A percentile compares a stretch with the other conserved stretches of the same genome.
These are phyloP conservation scores for Quercus glauca DNA, from an alignment of 306 rosid genomes.

Conservation along the genomic window DNA sequence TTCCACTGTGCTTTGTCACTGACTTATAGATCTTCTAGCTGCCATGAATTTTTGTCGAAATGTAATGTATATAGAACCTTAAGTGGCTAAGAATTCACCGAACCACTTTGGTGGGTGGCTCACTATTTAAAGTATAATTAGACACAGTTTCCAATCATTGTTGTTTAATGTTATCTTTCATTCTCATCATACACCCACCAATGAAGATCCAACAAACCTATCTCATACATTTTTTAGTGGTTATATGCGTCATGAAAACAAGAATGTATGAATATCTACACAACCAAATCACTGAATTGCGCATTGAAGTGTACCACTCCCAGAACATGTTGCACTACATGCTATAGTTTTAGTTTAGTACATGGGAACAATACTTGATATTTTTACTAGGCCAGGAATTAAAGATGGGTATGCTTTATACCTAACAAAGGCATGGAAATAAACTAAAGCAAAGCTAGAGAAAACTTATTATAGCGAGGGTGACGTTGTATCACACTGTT, in stretches of 20 bases:
- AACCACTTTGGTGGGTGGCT: not conserved
- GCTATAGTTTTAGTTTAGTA: not conserved
- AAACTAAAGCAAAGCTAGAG: not conserved
- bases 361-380: not conserved
- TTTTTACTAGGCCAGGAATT: not conserved
- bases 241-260: not conserved
- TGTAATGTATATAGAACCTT: not conserved
- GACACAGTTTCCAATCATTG: constrained; percentile 29
- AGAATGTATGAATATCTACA: not conserved
- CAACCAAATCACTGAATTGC: not conserved
- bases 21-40: not conserved
- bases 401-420: not conserved
- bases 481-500: not conserved
- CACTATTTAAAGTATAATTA: not conserved
- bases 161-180: constrained; percentile 1
- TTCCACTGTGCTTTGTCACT: not conserved
- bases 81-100: not conserved
- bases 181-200: constrained; percentile 3
- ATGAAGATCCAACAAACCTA: not conserved
- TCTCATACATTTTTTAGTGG: not conserved
- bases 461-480: not conserved
- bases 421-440: not conserved
- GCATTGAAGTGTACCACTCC: constrained; percentile 16
- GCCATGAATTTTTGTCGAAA: not conserved
- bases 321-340: not conserved